These are phyloP conservation scores for Globisporangium spinosum DNA, from an alignment of 352 stramenopile species.

Conservation along the genomic window DNA sequence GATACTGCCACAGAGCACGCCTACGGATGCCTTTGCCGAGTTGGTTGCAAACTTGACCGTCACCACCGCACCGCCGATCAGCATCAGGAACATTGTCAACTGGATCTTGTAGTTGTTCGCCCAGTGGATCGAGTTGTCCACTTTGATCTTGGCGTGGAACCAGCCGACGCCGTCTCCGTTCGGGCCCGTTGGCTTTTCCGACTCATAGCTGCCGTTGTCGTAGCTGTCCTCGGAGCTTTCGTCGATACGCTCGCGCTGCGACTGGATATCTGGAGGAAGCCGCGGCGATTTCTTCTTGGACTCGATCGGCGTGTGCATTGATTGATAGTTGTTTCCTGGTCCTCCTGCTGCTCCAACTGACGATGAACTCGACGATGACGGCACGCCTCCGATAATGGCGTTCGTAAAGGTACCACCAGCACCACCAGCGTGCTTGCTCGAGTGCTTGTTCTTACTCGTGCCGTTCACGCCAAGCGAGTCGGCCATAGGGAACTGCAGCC, in stretches of 20 bases:
- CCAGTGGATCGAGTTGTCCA: slow-evolving; percentile 83
- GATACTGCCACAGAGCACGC: slow-evolving; percentile 66
- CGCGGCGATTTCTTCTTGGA: slow-evolving; percentile 28
- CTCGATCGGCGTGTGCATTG: slow-evolving; percentile 55
- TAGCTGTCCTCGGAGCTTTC: slow-evolving; percentile 77
- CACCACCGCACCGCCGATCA: slow-evolving; percentile 47
- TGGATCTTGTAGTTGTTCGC: slow-evolving; percentile 90
- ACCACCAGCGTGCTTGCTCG: not conserved
- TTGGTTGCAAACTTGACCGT: slow-evolving; percentile 68
- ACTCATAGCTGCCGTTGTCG: slow-evolving; percentile 65
- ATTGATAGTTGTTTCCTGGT: slow-evolving; percentile 32
- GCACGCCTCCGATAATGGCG: not conserved
- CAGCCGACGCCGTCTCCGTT: slow-evolving; percentile 66
- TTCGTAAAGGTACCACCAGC: not conserved
- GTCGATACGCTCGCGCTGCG: slow-evolving; percentile 42
- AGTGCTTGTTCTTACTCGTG: slow-evolving; percentile 5
- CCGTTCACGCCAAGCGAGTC: slow-evolving; percentile 14
- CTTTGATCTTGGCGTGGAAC: slow-evolving; percentile 87
- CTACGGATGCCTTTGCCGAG: slow-evolving; percentile 49
- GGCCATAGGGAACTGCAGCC: slow-evolving; percentile 15
- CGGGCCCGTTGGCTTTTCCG: slow-evolving; percentile 48
- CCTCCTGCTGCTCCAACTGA: not conserved
- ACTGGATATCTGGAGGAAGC: slow-evolving; percentile 14
- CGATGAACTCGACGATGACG: not conserved
- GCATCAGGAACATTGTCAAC: slow-evolving; percentile 67